phyloP scores from a whole-genome alignment of 2,329 filamentous ascomycete species.

The Penicillium fuscoglaucum region DNA sequence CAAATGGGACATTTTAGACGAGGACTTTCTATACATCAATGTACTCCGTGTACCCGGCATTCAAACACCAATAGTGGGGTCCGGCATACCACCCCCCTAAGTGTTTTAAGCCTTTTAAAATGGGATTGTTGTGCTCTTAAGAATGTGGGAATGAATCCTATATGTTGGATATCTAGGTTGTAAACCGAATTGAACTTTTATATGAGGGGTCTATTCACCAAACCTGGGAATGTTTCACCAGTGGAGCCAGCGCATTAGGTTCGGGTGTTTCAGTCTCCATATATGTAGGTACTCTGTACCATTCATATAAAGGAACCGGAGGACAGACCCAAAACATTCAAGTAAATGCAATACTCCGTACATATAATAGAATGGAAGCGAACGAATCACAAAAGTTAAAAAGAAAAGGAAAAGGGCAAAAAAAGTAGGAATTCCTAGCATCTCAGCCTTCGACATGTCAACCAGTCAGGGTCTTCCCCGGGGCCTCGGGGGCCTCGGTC shows the following conservation, averaged over 20 bases:
- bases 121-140: slow-evolving; percentile 2
- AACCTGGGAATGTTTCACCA: slow-evolving; percentile 23
- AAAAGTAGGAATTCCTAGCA: neutral
- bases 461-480: neutral
- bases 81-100: neutral
- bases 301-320: neutral
- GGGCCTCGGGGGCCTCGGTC: neutral
- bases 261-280: slow-evolving; percentile 8
- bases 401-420: neutral
- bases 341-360: neutral
- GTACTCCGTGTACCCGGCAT: neutral
- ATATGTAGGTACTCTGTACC: neutral
- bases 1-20: neutral
- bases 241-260: slow-evolving; percentile 22
- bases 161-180: neutral
- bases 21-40: neutral
- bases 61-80: neutral
- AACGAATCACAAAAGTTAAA: neutral
- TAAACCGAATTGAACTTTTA: neutral
- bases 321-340: slow-evolving; percentile 3
- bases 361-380: neutral
- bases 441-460: neutral
- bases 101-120: slow-evolving; percentile 2
- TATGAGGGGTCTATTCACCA: slow-evolving; percentile 3
- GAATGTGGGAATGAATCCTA: slow-evolving; percentile 20